These are phyloP conservation scores for Penicillium sp. DNA, from an alignment of 2,329 filamentous ascomycete genomes.

Conservation along the genomic window DNA sequence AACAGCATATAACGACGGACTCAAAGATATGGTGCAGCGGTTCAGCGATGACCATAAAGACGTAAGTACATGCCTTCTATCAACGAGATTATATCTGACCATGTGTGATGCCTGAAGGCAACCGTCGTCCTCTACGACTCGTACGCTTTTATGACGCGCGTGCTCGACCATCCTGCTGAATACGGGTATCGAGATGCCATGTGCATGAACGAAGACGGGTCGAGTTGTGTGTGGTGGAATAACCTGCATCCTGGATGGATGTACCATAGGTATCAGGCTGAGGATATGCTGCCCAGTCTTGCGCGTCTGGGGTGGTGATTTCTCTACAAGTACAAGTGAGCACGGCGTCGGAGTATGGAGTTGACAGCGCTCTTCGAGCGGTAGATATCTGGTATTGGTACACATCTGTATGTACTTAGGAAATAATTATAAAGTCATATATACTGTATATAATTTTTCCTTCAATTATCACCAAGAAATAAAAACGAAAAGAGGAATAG, in stretches of 20 bases:
- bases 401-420: too few relatives aligned
- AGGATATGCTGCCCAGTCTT: constrained; percentile 11
- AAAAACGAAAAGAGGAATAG: not conserved
- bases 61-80: constrained; percentile 3
- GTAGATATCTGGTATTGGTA: too few relatives aligned
- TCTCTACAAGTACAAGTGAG: too few relatives aligned
- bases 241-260: constrained; percentile 14
- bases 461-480: not conserved
- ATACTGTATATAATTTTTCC: too few relatives aligned
- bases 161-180: constrained; percentile 13
- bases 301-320: constrained; percentile 12
- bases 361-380: too few relatives aligned
- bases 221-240: constrained; percentile 16
- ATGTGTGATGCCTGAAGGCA: not conserved
- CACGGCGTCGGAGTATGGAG: too few relatives aligned
- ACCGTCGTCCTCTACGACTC: constrained; percentile 14
- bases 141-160: constrained; percentile 13
- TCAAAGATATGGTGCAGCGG: constrained; percentile 4
- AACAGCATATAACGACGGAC: constrained; percentile 7
- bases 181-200: constrained; percentile 14
- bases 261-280: constrained; percentile 13
- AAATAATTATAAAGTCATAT: not conserved
- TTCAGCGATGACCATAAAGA: constrained; percentile 9
- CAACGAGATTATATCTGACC: not conserved
- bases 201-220: constrained; percentile 13